These are phyloP conservation scores for Coemansia sp. DNA, from an alignment of 192 early-diverging fungal species.

Conservation along the genomic window DNA sequence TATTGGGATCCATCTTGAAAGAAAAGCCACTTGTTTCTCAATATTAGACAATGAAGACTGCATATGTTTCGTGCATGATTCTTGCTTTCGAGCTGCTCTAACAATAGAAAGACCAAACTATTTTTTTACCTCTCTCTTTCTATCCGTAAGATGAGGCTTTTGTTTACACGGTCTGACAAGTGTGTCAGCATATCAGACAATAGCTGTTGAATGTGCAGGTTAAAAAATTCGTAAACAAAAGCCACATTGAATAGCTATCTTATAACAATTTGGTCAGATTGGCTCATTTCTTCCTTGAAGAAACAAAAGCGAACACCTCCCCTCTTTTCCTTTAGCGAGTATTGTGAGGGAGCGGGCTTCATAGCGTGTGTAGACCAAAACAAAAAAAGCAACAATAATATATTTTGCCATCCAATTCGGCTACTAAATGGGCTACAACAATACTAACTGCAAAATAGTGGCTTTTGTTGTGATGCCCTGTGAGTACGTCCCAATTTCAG, in stretches of 20 bases:
- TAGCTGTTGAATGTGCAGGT: not conserved
- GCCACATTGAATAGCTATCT: not conserved
- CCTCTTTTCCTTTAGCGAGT: not conserved
- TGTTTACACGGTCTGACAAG: not conserved
- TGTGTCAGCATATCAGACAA: not conserved
- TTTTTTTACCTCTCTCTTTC: not conserved
- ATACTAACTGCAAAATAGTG: conserved; percentile 1
- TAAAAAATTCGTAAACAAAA: not conserved
- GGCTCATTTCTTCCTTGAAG: not conserved
- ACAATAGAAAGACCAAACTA: not conserved
- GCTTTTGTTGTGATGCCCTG: conserved; percentile 6
- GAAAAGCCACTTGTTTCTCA: conserved; percentile 1
- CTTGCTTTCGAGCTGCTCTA: not conserved
- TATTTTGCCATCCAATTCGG: conserved; percentile 3
- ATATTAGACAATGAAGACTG: not conserved
- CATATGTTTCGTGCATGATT: conserved; percentile 4
- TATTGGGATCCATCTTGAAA: not conserved
- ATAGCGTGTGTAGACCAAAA: not conserved
- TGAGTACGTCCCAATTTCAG: not conserved
- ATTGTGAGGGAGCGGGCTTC: not conserved
- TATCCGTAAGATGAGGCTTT: not conserved
- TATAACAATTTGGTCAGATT: not conserved
- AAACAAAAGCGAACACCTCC: not conserved
- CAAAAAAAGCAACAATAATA: conserved; percentile 3
- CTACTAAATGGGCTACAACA: conserved; percentile 8